Evolutionary conservation across 2,329 filamentous ascomycete species (phyloP).

Genomic region (Neonectria punicea): DNA sequence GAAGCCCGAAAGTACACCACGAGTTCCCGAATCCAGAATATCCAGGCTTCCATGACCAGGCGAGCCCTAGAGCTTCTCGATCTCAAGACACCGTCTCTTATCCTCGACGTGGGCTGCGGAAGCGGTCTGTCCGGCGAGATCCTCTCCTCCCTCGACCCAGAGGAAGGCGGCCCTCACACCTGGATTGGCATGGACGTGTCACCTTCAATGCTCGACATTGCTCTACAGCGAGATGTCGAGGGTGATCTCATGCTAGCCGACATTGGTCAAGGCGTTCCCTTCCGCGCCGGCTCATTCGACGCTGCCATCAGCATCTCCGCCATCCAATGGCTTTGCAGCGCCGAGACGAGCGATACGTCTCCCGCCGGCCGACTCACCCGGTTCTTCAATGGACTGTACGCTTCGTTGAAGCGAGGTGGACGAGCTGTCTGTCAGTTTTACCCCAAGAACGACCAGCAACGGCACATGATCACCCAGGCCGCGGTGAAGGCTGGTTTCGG

Average conservation of each 20-base stretch:
- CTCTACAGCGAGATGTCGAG: slow-evolving; percentile 89
- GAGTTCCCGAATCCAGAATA: slow-evolving; percentile 92
- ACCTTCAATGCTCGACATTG: slow-evolving; percentile 95
- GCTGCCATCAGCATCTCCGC: slow-evolving; percentile 94
- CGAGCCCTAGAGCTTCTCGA: slow-evolving; percentile 92
- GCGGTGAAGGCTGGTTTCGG: slow-evolving; percentile 96
- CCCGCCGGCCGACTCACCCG: slow-evolving; percentile 80
- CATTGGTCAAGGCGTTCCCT: slow-evolving; percentile 94
- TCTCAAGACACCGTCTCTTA: slow-evolving; percentile 80
- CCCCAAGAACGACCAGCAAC: slow-evolving; percentile 92
- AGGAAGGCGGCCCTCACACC: slow-evolving; percentile 85
- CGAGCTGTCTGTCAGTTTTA: slow-evolving; percentile 98
- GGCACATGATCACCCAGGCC: slow-evolving; percentile 89
- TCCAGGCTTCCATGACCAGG: slow-evolving; percentile 94
- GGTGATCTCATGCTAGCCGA: slow-evolving; percentile 95
- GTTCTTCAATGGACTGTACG: slow-evolving; percentile 95
- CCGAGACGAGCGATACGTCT: slow-evolving; percentile 86
- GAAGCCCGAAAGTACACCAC: slow-evolving; percentile 99
- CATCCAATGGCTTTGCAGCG: slow-evolving; percentile 99
- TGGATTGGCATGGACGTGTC: slow-evolving; percentile 99
- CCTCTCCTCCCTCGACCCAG: slow-evolving; percentile 74
- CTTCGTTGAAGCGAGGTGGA: slow-evolving; percentile 82
- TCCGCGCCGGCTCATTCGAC: slow-evolving; percentile 91
- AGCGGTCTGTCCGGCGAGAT: slow-evolving; percentile 96
- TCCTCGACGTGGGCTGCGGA: slow-evolving; percentile 97